Percentiles rank a stretch among this genome's conserved stretches.
phyloP scores from a whole-genome alignment of 2,329 filamentous ascomycete species.

The Pochonia chlamydosporia region DNA sequence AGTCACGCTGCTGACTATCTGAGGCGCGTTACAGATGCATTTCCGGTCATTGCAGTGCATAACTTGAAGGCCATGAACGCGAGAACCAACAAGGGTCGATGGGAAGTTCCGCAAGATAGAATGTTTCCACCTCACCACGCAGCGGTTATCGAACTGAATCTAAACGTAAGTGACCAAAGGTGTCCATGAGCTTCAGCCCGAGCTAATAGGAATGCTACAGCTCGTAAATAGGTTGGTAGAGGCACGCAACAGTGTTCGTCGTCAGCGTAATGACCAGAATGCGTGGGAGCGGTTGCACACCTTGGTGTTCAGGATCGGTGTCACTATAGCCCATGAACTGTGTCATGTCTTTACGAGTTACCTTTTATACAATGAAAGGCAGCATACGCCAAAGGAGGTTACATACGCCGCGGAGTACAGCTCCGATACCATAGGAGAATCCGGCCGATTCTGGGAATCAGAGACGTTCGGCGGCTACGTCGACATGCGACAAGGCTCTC shows the following conservation, averaged over 20 bases:
- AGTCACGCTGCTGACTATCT: neutral
- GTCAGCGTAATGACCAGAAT: neutral
- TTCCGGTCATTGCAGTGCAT: neutral
- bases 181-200: too few relatives aligned
- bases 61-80: neutral
- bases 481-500: neutral
- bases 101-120: neutral
- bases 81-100: neutral
- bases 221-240: neutral
- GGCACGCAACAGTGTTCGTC: neutral
- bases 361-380: neutral
- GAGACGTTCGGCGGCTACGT: neutral
- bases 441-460: neutral
- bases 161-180: neutral
- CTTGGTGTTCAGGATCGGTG: neutral
- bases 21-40: neutral
- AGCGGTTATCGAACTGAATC: neutral
- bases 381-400: neutral
- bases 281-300: neutral
- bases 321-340: neutral
- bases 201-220: too few relatives aligned
- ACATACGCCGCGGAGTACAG: neutral
- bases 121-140: neutral
- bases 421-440: neutral
- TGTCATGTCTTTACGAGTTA: neutral